Conservation (phyloP, 1,139 yeast genomes). For the Starmera stellimalicola region DNA sequence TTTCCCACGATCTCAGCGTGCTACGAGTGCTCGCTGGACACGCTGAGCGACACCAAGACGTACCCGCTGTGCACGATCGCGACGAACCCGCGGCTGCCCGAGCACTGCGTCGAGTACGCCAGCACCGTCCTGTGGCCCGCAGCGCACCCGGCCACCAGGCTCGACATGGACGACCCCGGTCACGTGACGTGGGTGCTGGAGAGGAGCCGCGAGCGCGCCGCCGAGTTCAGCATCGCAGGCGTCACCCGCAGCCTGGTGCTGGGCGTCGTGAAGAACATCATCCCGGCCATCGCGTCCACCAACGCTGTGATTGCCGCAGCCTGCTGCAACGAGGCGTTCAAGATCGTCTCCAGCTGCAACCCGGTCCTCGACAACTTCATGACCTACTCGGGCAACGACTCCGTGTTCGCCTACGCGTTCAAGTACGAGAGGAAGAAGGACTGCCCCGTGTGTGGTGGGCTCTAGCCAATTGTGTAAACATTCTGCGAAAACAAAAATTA, state of each 20-base stretch:
- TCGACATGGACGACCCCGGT: slow-evolving; percentile 63
- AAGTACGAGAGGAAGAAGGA: slow-evolving; percentile 46
- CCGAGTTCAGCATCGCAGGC: slow-evolving; percentile 53
- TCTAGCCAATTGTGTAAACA: background rate
- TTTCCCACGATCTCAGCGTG: slow-evolving; percentile 82
- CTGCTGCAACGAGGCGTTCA: slow-evolving; percentile 83
- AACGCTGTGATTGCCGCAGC: slow-evolving; percentile 90
- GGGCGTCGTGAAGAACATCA: slow-evolving; percentile 86
- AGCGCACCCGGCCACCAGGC: slow-evolving; percentile 31
- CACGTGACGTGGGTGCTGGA: slow-evolving; percentile 61
- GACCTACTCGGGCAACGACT: slow-evolving; percentile 79
- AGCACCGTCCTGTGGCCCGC: slow-evolving; percentile 69
- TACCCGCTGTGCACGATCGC: slow-evolving; percentile 94
- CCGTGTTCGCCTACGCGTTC: slow-evolving; percentile 68
- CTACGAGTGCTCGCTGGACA: slow-evolving; percentile 83
- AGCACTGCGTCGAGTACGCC: slow-evolving; percentile 94
- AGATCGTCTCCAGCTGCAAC: slow-evolving; percentile 59
- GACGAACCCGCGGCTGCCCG: slow-evolving; percentile 86
- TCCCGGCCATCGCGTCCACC: slow-evolving; percentile 92
- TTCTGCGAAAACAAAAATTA: background rate
- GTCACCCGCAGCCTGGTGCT: slow-evolving; percentile 65
- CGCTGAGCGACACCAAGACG: slow-evolving; percentile 60
- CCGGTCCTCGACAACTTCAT: slow-evolving; percentile 71
- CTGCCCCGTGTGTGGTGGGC: slow-evolving; percentile 71
- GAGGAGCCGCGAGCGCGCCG: slow-evolving; percentile 51